Evolutionary conservation across 768 basidiomycete genomes (phyloP).

Genomic region (Mycena floridula): DNA sequence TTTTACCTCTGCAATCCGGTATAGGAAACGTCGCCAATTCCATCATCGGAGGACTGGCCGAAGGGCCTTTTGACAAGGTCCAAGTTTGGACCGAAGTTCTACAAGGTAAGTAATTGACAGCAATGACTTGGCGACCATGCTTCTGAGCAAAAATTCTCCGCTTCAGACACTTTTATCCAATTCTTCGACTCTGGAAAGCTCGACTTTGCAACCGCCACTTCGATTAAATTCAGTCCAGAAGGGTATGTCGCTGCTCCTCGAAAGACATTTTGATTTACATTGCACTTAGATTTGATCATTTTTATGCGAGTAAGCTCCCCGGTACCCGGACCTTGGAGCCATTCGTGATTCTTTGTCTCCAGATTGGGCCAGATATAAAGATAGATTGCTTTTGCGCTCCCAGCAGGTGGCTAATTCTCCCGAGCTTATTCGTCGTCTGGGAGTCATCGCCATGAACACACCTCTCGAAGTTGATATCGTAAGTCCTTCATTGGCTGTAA

Average conservation of each 20-base stretch:
- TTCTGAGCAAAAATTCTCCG: too few species aligned
- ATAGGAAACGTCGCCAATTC: constrained; percentile 46
- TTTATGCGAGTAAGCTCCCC: constrained; percentile 32
- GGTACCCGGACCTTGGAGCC: background rate
- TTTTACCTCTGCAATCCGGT: constrained; percentile 41
- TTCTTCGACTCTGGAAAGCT: constrained; percentile 44
- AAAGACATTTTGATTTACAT: background rate
- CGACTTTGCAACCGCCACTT: constrained; percentile 41
- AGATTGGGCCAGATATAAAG: constrained; percentile 43
- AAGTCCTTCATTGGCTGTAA: constrained; percentile 9
- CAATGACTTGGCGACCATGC: too few species aligned
- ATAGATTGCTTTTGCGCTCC: constrained; percentile 39
- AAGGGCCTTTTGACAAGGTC: constrained; percentile 41
- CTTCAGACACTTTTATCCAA: constrained; percentile 33
- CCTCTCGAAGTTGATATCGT: constrained; percentile 46
- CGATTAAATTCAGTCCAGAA: constrained; percentile 39
- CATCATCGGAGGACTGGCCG: constrained; percentile 42
- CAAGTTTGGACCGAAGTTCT: constrained; percentile 47
- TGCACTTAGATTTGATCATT: constrained; percentile 34
- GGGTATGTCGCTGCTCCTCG: constrained; percentile 17
- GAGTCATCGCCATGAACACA: constrained; percentile 47
- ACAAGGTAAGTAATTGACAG: constrained; percentile 21
- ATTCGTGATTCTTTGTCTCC: background rate
- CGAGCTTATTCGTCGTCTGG: constrained; percentile 40
- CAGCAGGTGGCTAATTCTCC: constrained; percentile 48